phyloP scores from a whole-genome alignment of 495 filamentous ascomycete genomes.

The Talaromyces trachyspermus region DNA sequence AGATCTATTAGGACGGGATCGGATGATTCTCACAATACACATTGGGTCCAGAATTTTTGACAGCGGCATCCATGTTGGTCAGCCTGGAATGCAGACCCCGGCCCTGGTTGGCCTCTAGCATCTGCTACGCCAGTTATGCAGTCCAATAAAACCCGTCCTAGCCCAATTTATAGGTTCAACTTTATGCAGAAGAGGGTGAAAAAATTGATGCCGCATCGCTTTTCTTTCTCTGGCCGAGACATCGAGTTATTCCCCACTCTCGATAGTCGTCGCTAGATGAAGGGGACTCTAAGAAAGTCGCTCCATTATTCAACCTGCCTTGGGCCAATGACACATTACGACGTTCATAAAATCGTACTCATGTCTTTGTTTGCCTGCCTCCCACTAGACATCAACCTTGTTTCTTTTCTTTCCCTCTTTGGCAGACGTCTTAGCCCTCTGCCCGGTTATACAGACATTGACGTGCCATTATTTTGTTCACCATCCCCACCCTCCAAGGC shows the following conservation, averaged over 20 bases:
- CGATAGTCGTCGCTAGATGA: not conserved
- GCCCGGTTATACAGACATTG: not conserved
- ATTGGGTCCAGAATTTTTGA: constrained; percentile 5
- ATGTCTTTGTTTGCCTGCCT: constrained; percentile 2
- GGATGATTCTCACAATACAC: constrained; percentile 4
- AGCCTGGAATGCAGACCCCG: constrained; percentile 3
- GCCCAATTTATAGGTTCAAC: constrained; percentile 1
- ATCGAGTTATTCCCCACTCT: constrained; percentile 1
- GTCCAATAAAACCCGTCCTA: not conserved
- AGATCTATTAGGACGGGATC: not conserved
- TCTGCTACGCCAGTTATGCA: constrained; percentile 5
- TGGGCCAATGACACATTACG: not conserved
- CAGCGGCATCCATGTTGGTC: constrained; percentile 2
- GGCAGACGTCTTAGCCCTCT: not conserved
- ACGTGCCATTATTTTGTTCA: not conserved
- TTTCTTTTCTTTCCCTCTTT: not conserved
- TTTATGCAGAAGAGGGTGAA: constrained; percentile 4
- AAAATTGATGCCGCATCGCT: constrained; percentile 8
- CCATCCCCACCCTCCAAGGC: constrained; percentile 5
- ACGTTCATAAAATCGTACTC: not conserved
- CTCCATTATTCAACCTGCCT: constrained; percentile 3
- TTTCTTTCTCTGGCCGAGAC: constrained; percentile 6
- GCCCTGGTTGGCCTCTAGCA: not conserved
- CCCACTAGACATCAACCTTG: not conserved
- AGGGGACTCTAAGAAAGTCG: not conserved